phyloP scores from a whole-genome alignment of 1,139 yeast species.

The Debaryomycetaceae sp. region DNA sequence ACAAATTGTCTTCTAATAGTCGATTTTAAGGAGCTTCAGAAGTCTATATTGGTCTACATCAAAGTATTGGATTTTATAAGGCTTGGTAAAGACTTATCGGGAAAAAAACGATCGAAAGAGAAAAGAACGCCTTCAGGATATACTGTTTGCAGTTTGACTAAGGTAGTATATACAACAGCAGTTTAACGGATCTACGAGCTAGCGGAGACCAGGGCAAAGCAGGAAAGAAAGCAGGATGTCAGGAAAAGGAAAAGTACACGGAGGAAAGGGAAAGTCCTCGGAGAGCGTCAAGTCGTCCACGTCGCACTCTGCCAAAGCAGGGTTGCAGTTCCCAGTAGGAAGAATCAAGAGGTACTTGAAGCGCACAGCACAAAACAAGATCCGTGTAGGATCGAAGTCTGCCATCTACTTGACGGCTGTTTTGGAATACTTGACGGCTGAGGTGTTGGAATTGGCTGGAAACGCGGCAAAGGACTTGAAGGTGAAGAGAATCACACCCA shows the following conservation, averaged over 20 bases:
- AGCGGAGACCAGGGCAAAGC: background rate
- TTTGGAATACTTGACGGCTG: slow-evolving; percentile 95
- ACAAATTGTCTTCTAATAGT: background rate
- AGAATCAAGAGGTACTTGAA: slow-evolving; percentile 95
- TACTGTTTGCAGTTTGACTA: no score
- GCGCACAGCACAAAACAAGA: slow-evolving; percentile 85
- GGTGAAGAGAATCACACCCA: slow-evolving; percentile 97
- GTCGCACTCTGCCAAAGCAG: slow-evolving; percentile 96
- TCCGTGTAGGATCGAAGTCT: slow-evolving; percentile 96
- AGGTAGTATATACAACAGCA: no score
- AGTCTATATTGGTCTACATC: background rate
- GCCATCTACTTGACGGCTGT: slow-evolving; percentile 97
- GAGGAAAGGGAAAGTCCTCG: slow-evolving; percentile 93
- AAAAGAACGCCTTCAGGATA: no score
- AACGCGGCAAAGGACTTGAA: slow-evolving; percentile 98
- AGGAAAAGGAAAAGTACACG: slow-evolving; percentile 86
- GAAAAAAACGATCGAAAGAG: no score
- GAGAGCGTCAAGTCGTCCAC: slow-evolving; percentile 60
- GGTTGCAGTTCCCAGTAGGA: slow-evolving; percentile 97
- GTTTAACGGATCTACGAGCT: background rate
- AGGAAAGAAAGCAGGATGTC: slow-evolving; percentile 50
- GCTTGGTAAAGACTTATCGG: no score
- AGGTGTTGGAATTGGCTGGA: slow-evolving; percentile 97
- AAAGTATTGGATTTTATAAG: no score
- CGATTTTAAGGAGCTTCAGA: background rate